Conservation (phyloP, 306 rosid species). For the Malus sieversii region DNA sequence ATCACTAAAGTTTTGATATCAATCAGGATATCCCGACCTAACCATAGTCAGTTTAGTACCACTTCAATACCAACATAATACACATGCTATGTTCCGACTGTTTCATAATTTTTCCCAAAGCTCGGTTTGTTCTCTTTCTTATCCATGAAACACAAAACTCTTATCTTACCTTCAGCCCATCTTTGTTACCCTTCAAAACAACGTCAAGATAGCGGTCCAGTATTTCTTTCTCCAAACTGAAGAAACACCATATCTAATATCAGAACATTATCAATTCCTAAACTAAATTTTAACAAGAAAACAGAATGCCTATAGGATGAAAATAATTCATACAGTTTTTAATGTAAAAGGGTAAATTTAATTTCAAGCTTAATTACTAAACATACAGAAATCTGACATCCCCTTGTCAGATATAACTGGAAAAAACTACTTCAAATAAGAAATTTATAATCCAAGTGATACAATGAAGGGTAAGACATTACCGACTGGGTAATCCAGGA, state of each 20-base stretch:
- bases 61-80: background rate
- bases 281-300: constrained; percentile 10
- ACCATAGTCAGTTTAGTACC: background rate
- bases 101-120: background rate
- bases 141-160: background rate
- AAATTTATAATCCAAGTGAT: constrained; percentile 3
- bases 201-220: constrained; percentile 86
- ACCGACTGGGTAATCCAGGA: constrained; percentile 99
- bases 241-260: constrained; percentile 13
- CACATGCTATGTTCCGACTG: background rate
- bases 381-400: constrained; percentile 5
- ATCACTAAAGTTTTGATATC: background rate
- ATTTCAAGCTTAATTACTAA: background rate
- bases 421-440: background rate
- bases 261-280: constrained; percentile 8
- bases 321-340: constrained; percentile 3
- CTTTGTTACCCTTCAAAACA: constrained; percentile 90
- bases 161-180: constrained; percentile 76
- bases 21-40: background rate
- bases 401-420: constrained; percentile 5
- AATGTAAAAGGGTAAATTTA: background rate
- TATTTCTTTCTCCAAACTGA: constrained; percentile 97
- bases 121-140: background rate
- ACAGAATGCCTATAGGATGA: background rate
- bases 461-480: constrained; percentile 30